Evolutionary conservation across 2,329 filamentous ascomycete genomes (phyloP), one percentile per base, ranked within the genome.

Genomic region (Macrophomina pseudophaseolina): DNA sequence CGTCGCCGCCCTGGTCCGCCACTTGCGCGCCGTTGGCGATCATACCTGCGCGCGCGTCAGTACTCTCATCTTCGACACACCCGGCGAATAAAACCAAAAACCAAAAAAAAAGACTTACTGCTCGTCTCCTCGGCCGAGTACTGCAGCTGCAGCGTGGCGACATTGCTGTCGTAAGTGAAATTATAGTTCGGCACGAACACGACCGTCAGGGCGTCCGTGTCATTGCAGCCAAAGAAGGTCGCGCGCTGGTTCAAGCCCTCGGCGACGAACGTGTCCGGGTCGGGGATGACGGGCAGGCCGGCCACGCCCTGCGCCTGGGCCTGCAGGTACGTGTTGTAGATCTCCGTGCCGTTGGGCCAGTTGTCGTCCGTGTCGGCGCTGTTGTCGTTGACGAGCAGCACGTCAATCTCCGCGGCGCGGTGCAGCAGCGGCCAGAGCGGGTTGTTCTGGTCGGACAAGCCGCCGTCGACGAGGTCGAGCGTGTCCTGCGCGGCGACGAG

Each of bases 341-440:
- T 76, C 63, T 87, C 86, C 42, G 83, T 84, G 66, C 87, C 88
- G 74, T 90, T 85, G 70, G 88, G 88, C 82, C 85, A 90, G 76
- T 80, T 78, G 72, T 78, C 79, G 56, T 79, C 74, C 0, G 86
- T 89, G 76, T 91, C 88, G 71, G 86, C 87, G 5, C 84, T 85
- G 63, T 87, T 88, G 78, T 91, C 89, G 73, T 87, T 82, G 59
- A 88, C 87, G 75, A 90, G 84, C 73, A 91, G 83, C 63, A 90
- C 85, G 73, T 89, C 87, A 68, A 90, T 81, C 67, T 79, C 75
- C 87, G 84, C 6, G 80, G 70, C 59, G 80, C 46, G 78, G 64
- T 85, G 82, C 70, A 86, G 76, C 40, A 86, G 79, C 0, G 84
- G 84, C 76, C 80, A 82, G 66, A 86, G 78, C 0, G 84, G 85